These are phyloP conservation scores for Sugiyamaella paludigena DNA, from an alignment of 1,139 yeast species.

Conservation along the genomic window DNA sequence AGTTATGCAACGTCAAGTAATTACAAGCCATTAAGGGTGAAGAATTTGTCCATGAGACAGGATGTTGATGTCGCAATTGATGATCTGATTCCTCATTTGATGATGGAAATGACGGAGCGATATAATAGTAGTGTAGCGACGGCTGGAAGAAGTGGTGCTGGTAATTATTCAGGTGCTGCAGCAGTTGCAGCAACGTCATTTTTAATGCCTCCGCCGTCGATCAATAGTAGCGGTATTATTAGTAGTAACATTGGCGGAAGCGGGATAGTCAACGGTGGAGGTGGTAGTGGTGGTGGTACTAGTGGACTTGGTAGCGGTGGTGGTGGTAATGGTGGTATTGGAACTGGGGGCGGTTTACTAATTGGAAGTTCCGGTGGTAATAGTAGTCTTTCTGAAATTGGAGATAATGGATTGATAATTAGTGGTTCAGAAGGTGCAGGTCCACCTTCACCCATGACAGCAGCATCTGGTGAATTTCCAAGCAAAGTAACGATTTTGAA, in stretches of 20 bases:
- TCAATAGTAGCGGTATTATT: slow-evolving; percentile 6
- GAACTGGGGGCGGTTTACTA: neutral
- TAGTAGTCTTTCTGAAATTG: slow-evolving; percentile 1
- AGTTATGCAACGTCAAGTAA: slow-evolving; percentile 36
- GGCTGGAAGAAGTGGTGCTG: neutral
- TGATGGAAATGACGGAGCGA: slow-evolving; percentile 43
- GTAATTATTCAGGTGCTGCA: no score
- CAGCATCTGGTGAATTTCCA: neutral
- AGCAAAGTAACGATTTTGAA: slow-evolving; percentile 36
- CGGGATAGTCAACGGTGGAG: neutral
- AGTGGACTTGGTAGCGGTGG: neutral
- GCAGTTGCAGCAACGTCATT: slow-evolving; percentile 1
- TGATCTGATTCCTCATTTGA: slow-evolving; percentile 55
- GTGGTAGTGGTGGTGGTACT: neutral
- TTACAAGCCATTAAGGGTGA: slow-evolving; percentile 74
- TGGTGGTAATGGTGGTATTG: neutral
- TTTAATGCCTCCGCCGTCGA: slow-evolving; percentile 4
- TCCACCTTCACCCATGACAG: neutral
- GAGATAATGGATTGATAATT: no score
- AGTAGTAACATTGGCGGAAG: slow-evolving; percentile 1
- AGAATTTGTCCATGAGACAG: slow-evolving; percentile 54
- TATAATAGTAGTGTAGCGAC: slow-evolving; percentile 14
- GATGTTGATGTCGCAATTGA: slow-evolving; percentile 72
- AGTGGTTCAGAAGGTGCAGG: neutral
- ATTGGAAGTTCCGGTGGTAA: neutral